Conservation (phyloP, 371 early-diverging fungal species). For the Actinomortierella ambigua region DNA sequence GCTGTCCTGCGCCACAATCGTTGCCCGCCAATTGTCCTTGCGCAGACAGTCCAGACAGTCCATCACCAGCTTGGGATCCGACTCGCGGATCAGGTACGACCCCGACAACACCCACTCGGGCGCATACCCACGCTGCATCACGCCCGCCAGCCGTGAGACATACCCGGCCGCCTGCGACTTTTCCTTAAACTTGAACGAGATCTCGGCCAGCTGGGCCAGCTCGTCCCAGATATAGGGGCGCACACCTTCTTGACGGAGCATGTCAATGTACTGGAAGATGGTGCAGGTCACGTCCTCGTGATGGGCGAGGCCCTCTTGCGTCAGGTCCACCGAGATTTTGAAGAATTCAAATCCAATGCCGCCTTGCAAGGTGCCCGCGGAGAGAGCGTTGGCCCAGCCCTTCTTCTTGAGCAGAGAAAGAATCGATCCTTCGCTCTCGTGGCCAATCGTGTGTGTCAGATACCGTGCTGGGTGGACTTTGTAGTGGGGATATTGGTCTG, state of each 20-base stretch:
- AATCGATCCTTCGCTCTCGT: constrained; percentile 87
- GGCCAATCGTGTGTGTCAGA: constrained; percentile 81
- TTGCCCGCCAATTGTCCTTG: constrained; percentile 66
- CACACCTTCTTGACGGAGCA: constrained; percentile 72
- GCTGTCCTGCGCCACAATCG: constrained; percentile 30
- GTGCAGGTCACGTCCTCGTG: constrained; percentile 74
- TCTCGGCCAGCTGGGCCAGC: constrained; percentile 59
- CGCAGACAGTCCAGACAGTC: constrained; percentile 63
- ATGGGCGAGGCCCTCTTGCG: constrained; percentile 79
- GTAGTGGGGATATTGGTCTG: constrained; percentile 70
- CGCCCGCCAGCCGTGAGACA: constrained; percentile 61
- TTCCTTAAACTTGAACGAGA: constrained; percentile 85
- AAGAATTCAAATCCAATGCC: constrained; percentile 83
- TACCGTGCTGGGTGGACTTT: constrained; percentile 68
- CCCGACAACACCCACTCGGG: constrained; percentile 76
- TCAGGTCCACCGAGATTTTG: constrained; percentile 80
- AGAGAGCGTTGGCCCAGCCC: constrained; percentile 87
- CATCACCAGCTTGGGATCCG: constrained; percentile 64
- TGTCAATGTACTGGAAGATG: constrained; percentile 88
- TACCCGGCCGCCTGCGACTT: constrained; percentile 71
- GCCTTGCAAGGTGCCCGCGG: constrained; percentile 68
- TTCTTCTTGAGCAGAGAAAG: constrained; percentile 83
- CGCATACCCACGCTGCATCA: constrained; percentile 72
- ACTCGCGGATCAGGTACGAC: constrained; percentile 64
- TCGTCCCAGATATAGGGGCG: constrained; percentile 83